A percentile compares a stretch with the other conserved stretches of the same genome.
These are phyloP conservation scores for Geoglossum glabrum DNA, from an alignment of 495 filamentous ascomycete species.

Conservation along the genomic window DNA sequence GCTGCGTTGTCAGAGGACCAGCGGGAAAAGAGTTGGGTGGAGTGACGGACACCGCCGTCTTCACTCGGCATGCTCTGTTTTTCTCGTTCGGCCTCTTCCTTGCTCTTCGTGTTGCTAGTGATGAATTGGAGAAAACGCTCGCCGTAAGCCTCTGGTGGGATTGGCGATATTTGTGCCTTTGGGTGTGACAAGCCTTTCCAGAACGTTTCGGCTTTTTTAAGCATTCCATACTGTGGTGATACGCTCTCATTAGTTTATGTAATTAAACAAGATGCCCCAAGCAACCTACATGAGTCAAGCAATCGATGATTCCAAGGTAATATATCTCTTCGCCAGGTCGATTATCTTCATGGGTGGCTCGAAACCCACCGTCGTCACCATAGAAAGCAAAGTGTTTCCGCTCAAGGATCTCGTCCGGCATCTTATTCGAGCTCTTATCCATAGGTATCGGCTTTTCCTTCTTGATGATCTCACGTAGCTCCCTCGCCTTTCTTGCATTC, in stretches of 20 bases:
- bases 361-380: slow-evolving; percentile 80
- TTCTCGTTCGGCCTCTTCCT: slow-evolving; percentile 55
- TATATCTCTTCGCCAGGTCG: slow-evolving; percentile 78
- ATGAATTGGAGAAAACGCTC: slow-evolving; percentile 93
- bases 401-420: slow-evolving; percentile 68
- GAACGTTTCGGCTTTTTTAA: slow-evolving; percentile 81
- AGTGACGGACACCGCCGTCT: not conserved
- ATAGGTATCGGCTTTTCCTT: slow-evolving; percentile 80
- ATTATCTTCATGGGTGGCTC: slow-evolving; percentile 83
- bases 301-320: slow-evolving; percentile 95
- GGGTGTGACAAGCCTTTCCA: slow-evolving; percentile 76
- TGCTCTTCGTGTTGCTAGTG: slow-evolving; percentile 67
- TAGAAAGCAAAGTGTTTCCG: slow-evolving; percentile 61
- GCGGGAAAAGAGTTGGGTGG: slow-evolving; percentile 8
- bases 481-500: slow-evolving; percentile 74
- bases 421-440: slow-evolving; percentile 58
- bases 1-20: slow-evolving; percentile 23
- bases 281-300: slow-evolving; percentile 73
- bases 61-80: slow-evolving; percentile 25
- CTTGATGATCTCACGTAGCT: slow-evolving; percentile 81
- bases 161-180: slow-evolving; percentile 71
- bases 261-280: not conserved
- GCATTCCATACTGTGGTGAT: slow-evolving; percentile 51
- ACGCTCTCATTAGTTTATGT: slow-evolving; percentile 1
- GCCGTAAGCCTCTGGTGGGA: slow-evolving; percentile 81